Base-by-base conservation (phyloP, 164 flowering plant species). In the Magnolia kwangsiensis region DNA sequence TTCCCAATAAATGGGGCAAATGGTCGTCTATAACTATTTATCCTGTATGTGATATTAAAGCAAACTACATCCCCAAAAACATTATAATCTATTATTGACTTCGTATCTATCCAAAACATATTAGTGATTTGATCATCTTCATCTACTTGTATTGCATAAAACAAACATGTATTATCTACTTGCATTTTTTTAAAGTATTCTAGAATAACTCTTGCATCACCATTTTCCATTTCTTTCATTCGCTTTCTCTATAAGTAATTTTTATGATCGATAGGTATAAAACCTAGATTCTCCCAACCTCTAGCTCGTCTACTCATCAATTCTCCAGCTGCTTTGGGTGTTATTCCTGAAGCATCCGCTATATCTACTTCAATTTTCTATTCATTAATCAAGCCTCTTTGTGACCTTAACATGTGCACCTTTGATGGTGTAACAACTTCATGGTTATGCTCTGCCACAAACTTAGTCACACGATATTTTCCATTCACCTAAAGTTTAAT, bases 361-460 rank as follows among this genome's bases (percentile, higher is more conserved):
- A 55, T 55, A 16, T 16, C 9, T 2, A 55, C 9, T 7, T 16
- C 19, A 8, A 2, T 0, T 55, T 55, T 51, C 16, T 63, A 23
- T 13, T 9, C 21, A 37, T 66, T 71, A 23, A 24, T 90, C 92
- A 23, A 88, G 90, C 83, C 90, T 76, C 96, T 73, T 61, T 90
- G 95, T 20, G 95, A 92, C 7, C 95, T 87, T 3, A 93, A 86
- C 74, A 86, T 88, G 68, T 89, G 61, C n/a, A n/a, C n/a, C n/a
- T n/a, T n/a, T n/a, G n/a, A n/a, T n/a, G n/a, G n/a, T n/a, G n/a
- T n/a, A n/a, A 90, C 95, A 16, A 92, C 81, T 75, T 88, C 92
- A 72, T 92, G 98, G 75, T 93, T 93, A 69, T 93, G 98, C 76
- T 88, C 93, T 80, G 82, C 88, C 14, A 84, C 87, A 76, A 91